A percentile compares a stretch with the other conserved stretches of the same genome.
Conservation (phyloP, 208 protist species). For the Naegleria gruberi region DNA sequence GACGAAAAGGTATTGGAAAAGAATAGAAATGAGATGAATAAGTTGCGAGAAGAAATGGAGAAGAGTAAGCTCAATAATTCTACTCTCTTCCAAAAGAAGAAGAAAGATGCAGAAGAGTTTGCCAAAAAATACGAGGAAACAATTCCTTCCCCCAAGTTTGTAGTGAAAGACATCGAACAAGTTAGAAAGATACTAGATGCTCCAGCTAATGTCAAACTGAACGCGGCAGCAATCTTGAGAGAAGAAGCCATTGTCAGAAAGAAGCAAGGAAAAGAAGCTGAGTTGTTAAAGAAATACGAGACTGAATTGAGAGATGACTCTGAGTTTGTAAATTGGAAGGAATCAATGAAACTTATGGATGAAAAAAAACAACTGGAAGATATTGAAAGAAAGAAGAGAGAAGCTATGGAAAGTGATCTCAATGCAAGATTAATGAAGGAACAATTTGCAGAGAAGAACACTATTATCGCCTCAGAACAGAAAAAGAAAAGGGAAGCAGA, state of each 20-base stretch:
- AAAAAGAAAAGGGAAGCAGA: not conserved
- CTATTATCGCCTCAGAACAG: not conserved
- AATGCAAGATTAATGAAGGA: constrained; percentile 22
- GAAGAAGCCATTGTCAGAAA: constrained; percentile 36
- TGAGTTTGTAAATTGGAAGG: constrained; percentile 32
- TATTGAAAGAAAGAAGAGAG: constrained; percentile 23
- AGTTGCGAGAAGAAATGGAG: not conserved
- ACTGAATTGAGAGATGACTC: constrained; percentile 29
- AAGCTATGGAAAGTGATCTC: constrained; percentile 23
- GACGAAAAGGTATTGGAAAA: not conserved
- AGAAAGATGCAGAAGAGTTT: not conserved
- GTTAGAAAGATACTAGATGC: not conserved
- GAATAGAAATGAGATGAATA: not conserved
- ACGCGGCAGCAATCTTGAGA: constrained; percentile 37
- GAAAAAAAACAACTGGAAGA: constrained; percentile 18
- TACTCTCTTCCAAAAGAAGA: not conserved
- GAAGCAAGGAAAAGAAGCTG: constrained; percentile 37
- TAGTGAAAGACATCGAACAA: not conserved
- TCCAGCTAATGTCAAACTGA: constrained; percentile 24
- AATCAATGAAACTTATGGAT: constrained; percentile 20
- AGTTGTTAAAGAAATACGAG: constrained; percentile 31
- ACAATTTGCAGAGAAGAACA: constrained; percentile 12
- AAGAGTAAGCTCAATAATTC: not conserved
- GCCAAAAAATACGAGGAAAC: not conserved
- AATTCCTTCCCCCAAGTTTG: not conserved